Conservation (phyloP, 2,329 filamentous ascomycete genomes). For the Ascochyta fabae region DNA sequence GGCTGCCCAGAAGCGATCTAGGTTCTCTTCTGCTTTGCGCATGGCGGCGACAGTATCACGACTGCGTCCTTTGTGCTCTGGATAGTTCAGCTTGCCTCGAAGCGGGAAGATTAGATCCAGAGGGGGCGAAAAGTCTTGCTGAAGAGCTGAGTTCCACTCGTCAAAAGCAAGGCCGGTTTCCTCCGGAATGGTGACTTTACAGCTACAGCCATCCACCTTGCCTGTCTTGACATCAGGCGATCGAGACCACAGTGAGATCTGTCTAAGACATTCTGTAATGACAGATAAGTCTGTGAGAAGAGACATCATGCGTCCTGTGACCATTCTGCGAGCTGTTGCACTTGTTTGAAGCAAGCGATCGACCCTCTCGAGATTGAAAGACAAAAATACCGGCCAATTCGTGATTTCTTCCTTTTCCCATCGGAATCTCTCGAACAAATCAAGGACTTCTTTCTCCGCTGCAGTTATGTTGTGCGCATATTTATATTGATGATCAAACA, state of each 20-base stretch:
- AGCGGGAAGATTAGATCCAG: background rate
- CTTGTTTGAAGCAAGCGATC: background rate
- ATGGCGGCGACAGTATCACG: constrained; percentile 47
- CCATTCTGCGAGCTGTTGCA: background rate
- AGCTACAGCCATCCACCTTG: too few species aligned
- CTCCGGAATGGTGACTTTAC: too few species aligned
- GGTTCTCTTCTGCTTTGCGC: constrained; percentile 52
- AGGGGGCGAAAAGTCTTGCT: background rate
- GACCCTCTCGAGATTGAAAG: too few species aligned
- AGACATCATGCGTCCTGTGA: background rate
- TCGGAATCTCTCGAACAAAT: too few species aligned
- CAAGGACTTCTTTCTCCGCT: too few species aligned
- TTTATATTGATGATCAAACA: too few species aligned
- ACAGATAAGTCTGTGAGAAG: constrained; percentile 2
- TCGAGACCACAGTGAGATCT: constrained; percentile 50
- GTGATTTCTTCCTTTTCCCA: too few species aligned
- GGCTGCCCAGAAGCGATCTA: constrained; percentile 57
- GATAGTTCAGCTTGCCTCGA: background rate
- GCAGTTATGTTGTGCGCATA: too few species aligned
- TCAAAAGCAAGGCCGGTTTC: too few species aligned
- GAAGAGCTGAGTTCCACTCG: too few species aligned
- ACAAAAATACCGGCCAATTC: too few species aligned
- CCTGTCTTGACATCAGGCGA: background rate
- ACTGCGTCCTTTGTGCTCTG: constrained; percentile 28
- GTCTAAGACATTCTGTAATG: background rate